A percentile compares a stretch with the other conserved stretches of the same genome.
phyloP scores from a whole-genome alignment of 2,329 filamentous ascomycete genomes.

The Pestalotiopsis sp. region DNA sequence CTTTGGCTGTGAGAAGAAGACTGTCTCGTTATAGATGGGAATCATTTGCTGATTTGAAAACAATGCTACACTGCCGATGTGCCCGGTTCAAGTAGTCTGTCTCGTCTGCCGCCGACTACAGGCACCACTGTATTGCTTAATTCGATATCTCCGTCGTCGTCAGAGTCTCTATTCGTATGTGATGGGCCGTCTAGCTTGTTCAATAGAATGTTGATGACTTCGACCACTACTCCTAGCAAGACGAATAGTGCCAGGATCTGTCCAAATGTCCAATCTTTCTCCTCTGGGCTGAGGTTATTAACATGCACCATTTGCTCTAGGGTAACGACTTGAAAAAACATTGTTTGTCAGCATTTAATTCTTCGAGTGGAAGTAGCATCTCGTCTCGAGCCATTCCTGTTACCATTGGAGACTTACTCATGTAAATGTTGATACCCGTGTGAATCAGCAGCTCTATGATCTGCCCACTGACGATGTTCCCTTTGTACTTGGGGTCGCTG shows the following conservation, averaged over 20 bases:
- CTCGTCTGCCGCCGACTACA: neutral
- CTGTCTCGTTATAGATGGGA: neutral
- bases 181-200: neutral
- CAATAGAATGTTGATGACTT: constrained; percentile 8
- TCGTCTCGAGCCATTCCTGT: neutral
- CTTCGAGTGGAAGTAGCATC: neutral
- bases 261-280: constrained; percentile 9
- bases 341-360: neutral
- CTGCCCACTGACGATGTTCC: neutral
- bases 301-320: constrained; percentile 6
- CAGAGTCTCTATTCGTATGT: neutral
- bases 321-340: neutral
- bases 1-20: neutral
- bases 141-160: neutral
- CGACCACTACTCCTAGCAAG: constrained; percentile 7
- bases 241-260: constrained; percentile 9
- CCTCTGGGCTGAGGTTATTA: neutral
- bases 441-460: constrained; percentile 2
- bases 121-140: neutral
- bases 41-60: neutral
- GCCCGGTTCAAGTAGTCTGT: neutral
- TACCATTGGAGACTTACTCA: neutral
- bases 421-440: constrained; percentile 10
- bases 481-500: neutral
- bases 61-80: neutral